These are phyloP conservation scores for Lasiodiplodia sp. DNA, from an alignment of 2,329 filamentous ascomycete genomes.

Conservation along the genomic window DNA sequence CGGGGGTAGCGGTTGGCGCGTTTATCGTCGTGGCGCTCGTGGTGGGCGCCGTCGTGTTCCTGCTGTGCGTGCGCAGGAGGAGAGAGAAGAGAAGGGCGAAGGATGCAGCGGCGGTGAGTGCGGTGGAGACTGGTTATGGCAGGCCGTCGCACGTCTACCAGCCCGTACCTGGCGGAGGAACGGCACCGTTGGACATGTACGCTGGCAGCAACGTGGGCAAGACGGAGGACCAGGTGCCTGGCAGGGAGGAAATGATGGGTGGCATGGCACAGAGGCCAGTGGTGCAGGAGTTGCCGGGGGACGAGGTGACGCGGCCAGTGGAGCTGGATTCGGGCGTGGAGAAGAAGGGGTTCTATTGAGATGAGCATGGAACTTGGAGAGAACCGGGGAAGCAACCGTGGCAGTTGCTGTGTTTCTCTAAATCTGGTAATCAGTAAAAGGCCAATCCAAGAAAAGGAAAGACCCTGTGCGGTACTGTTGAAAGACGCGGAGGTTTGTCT, in stretches of 20 bases:
- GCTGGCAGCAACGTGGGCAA: not conserved
- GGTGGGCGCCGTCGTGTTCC: not conserved
- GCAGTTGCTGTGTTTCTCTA: not conserved
- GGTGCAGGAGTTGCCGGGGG: not conserved
- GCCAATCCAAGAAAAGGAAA: not conserved
- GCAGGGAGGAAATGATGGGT: not conserved
- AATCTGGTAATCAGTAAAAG: not conserved
- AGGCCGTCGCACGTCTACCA: not conserved
- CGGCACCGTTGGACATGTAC: not conserved
- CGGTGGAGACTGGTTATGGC: not conserved
- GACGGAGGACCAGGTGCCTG: not conserved
- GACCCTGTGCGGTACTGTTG: not conserved
- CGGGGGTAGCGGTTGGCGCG: not conserved
- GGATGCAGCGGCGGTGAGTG: not conserved
- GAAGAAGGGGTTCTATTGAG: not conserved
- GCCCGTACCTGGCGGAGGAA: not conserved
- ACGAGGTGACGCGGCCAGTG: not conserved
- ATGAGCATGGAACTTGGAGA: not conserved
- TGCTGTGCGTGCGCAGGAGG: not conserved
- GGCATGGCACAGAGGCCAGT: not conserved
- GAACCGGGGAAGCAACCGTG: not conserved
- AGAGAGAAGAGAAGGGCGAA: not conserved
- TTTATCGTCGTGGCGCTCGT: not conserved
- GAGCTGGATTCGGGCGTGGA: not conserved
- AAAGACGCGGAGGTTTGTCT: not conserved